phyloP scores from a whole-genome alignment of 495 filamentous ascomycete genomes.

The Penicillium robsamsonii region DNA sequence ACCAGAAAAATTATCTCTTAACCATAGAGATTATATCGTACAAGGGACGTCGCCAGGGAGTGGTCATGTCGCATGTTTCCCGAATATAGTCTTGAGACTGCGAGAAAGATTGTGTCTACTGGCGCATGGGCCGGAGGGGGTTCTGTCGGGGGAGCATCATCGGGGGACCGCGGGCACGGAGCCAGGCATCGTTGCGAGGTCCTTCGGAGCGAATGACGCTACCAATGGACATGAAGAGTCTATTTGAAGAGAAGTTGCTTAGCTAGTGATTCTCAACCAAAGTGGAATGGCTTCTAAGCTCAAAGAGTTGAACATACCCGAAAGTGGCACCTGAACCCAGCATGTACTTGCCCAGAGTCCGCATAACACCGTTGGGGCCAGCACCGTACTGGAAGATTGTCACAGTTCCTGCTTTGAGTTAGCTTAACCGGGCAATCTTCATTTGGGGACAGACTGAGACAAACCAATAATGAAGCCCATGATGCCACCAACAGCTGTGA shows the following conservation, averaged over 20 bases:
- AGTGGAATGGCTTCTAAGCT: background rate
- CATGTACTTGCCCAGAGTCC: slow-evolving; percentile 96
- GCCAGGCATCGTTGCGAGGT: slow-evolving; percentile 48
- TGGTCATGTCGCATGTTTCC: slow-evolving; percentile 29
- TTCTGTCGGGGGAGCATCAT: slow-evolving; percentile 49
- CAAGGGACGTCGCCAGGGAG: slow-evolving; percentile 27
- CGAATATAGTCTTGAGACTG: slow-evolving; percentile 10
- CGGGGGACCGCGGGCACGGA: slow-evolving; percentile 45
- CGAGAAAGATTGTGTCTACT: slow-evolving; percentile 24
- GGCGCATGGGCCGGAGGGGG: slow-evolving; percentile 36
- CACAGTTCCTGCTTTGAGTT: slow-evolving; percentile 63
- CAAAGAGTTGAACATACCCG: slow-evolving; percentile 58
- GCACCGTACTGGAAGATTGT: slow-evolving; percentile 93
- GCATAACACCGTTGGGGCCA: slow-evolving; percentile 87
- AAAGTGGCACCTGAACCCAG: slow-evolving; percentile 94
- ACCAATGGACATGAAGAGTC: slow-evolving; percentile 99
- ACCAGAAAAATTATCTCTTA: slow-evolving; percentile 15
- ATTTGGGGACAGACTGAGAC: slow-evolving; percentile 4
- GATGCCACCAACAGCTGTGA: slow-evolving; percentile 82
- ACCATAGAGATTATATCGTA: slow-evolving; percentile 37
- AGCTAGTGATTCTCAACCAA: slow-evolving; percentile 13
- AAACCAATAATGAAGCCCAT: slow-evolving; percentile 98
- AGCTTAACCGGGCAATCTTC: background rate
- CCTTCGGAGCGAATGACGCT: slow-evolving; percentile 89
- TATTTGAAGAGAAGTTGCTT: slow-evolving; percentile 33